These are phyloP conservation scores for Lolium multiflorum DNA, from an alignment of 176 grass and related monocot genomes.

Conservation along the genomic window DNA sequence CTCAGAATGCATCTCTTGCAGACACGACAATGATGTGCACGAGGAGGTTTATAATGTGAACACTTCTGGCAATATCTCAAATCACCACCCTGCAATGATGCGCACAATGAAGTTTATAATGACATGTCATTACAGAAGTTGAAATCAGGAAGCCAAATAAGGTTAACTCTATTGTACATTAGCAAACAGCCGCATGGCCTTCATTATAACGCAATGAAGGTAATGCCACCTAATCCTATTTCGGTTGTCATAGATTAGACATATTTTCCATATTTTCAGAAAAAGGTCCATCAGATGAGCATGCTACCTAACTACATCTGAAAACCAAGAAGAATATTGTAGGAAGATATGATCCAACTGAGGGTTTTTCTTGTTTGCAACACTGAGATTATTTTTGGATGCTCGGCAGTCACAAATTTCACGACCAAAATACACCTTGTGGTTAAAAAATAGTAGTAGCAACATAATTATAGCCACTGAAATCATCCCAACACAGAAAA, in stretches of 20 bases:
- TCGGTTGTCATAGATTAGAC: background rate
- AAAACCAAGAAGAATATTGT: background rate
- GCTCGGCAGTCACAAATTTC: background rate
- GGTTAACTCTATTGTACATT: constrained; percentile 12
- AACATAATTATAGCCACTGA: background rate
- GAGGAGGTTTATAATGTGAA: constrained; percentile 89
- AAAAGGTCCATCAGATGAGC: background rate
- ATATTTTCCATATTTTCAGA: background rate
- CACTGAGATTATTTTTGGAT: background rate
- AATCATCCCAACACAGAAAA: constrained; percentile 12
- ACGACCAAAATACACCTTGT: constrained; percentile 5
- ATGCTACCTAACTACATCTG: background rate
- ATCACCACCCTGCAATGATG: constrained; percentile 81
- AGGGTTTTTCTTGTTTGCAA: background rate
- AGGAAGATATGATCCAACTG: background rate
- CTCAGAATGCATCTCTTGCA: constrained; percentile 98
- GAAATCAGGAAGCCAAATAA: background rate
- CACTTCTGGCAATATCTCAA: constrained; percentile 98
- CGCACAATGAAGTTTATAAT: constrained; percentile 18
- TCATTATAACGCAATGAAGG: background rate
- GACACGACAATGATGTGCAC: constrained; percentile 87
- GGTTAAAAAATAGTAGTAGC: background rate
- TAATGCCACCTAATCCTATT: constrained; percentile 14
- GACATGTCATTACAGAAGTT: background rate
- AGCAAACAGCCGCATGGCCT: background rate